Base-by-base conservation (phyloP, 495 filamentous ascomycete genomes). In the Tuber umbilicatum region DNA sequence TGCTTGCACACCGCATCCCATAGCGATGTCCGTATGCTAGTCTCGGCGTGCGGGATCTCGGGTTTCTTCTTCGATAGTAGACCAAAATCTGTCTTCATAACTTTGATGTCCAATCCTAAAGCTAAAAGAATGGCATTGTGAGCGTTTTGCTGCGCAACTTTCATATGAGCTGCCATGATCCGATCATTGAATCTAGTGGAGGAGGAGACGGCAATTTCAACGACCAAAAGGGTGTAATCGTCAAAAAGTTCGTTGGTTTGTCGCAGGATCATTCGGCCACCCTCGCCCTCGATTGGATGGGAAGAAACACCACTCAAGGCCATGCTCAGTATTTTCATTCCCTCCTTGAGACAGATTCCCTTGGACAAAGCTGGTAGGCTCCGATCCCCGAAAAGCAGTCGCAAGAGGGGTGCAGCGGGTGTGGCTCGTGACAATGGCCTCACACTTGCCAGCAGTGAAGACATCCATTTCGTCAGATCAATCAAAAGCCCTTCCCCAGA, bases 391-490 rank as follows among this genome's bases (percentile, higher is more conserved):
- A 82, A 75, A 73, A 82, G 75, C 39, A 82, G 77, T 21, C 74
- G 69, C 23, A 82, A 68, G 39, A 82, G 72, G 12, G 73, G 70
- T 35, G 81, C 73, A 41, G 80, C 78, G 50, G 78, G 75, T 35
- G 77, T 77, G 47, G 81, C 75, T 70, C 81, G 73, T 55, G 76
- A 78, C 70, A 81, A 74, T 3, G 81, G 81, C 27, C 75, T 76
- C 68, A 82, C 72, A 21, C 78, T 82, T 64, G 71, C 72, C 41
- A 80, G 72, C 70, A 82, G 82, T 21, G 81, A 80, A 27, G 80
- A 80, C 78, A 82, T 82, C 81, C 81, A 82, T 71, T 74, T 74
- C 27, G 81, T 82, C 37, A 82, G 73, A 72, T 80, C 75, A 39
- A 78, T 23, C 23, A 82, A 75, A 43, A 72, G 74, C n/a, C 68